Base-by-base conservation (phyloP, 345 rosid genomes). In the Gossypium australe region DNA sequence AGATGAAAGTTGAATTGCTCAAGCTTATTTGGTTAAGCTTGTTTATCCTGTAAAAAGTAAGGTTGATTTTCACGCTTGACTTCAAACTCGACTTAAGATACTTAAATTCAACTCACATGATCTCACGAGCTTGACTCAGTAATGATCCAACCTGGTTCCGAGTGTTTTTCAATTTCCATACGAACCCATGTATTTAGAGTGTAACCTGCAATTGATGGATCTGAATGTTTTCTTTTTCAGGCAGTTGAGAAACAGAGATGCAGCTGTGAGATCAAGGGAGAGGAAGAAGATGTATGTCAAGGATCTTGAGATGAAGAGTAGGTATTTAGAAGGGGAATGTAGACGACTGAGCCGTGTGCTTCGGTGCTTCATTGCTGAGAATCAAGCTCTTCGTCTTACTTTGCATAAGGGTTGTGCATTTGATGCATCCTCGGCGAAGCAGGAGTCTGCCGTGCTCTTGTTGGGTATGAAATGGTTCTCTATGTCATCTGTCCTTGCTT, bases 381-480 rank as follows among this genome's bases (percentile, higher is more conserved):
- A 94, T 81, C 94, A 92, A 71, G 83, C 90, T 76, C 87, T 94
- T n/a, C 97, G 84, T 52, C 81, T 85, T 66, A 73, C 79, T 80
- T 74, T 90, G 75, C 87, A 86, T 72, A 88, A 78, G 70, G 90
- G 76, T 77, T 81, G 78, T 73, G 85, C 91, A 76, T 75, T 71
- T 59, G 90, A 76, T 88, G 87, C 86, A 70, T 70, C 90, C 74
- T 85, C 76, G 83, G 49, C 97, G 89, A 89, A 80, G 94, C 98
- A 92, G 98, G 98, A 94, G 97, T 94, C 97, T 90, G 97, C 96
- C 60, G 97, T 92, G 87, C 97, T 94, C 93, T 90, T 90, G 83
- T 81, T 89, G 97, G 98, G 96, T 90, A 90, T 75, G 86, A 24
- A 8, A 89, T 74, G 82, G 25, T 13, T 79, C 45, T 14, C 66